Percentiles rank a stretch among this genome's conserved stretches.
These are phyloP conservation scores for Ichthyophthirius multifiliis DNA, from an alignment of 169 alveolate species.

Conservation along the genomic window DNA sequence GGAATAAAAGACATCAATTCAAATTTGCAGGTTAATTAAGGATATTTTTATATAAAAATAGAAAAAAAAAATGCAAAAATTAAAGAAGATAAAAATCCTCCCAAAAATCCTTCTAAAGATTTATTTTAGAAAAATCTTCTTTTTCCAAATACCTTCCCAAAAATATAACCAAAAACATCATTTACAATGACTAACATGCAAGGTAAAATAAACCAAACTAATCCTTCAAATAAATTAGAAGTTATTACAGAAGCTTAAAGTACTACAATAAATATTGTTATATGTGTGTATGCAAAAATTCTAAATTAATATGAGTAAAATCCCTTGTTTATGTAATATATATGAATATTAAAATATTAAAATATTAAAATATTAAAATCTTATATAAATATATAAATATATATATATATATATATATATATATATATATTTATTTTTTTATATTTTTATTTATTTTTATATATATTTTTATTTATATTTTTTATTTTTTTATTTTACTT, in stretches of 20 bases:
- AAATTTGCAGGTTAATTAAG: conserved; percentile 88
- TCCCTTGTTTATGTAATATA: no score
- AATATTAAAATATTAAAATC: no score
- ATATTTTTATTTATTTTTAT: no score
- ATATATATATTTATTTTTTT: no score
- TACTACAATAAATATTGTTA: conserved; percentile 13
- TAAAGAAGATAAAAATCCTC: conserved; percentile 88
- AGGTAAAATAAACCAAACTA: conserved; percentile 95
- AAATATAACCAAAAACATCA: conserved; percentile 95
- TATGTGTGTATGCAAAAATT: conserved; percentile 42
- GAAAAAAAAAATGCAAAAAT: conserved; percentile 53
- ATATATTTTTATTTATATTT: no score
- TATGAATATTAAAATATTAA: no score
- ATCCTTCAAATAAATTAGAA: conserved; percentile 24
- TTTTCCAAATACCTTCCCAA: conserved; percentile 95
- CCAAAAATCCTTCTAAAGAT: conserved; percentile 98
- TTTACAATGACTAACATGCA: conserved; percentile 91
- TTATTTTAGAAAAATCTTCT: conserved; percentile 92
- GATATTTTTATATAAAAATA: conserved; percentile 57
- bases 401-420: no score
- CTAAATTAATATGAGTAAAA: conserved; percentile 38
- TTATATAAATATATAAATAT: no score
- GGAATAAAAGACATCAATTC: no score
- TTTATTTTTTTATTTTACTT: no score
- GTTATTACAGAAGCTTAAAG: conserved; percentile 27